Evolutionary conservation across 2,329 filamentous ascomycete genomes (phyloP), one percentile per base, ranked within the genome.

Genomic region (Cordyceps farinosa): DNA sequence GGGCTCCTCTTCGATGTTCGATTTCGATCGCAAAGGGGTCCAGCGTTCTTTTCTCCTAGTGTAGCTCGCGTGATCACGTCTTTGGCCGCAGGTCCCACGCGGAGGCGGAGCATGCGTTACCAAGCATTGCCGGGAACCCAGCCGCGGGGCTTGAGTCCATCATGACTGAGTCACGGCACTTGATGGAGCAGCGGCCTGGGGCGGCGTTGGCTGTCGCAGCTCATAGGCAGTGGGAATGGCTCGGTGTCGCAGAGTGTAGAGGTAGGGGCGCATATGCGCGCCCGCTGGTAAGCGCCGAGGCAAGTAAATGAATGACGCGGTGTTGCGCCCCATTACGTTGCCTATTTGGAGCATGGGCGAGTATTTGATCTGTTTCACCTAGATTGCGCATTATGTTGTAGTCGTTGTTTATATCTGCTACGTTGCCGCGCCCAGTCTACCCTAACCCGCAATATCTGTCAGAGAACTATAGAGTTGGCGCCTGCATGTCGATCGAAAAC

Each of bases 1-100:
- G n/a, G 45, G 34, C 47, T 52, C 47, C 47, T 60, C 57, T 44
- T 61, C 36, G 52, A 47, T 32, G 13, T 17, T 34, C 57, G 57
- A 61, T 61, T 52, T 36, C 48, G 57, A 61, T 61, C 57, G 44
- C 48, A 34, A 42, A 6, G 38, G 53, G 15, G 10, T 29, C 27
- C 15, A 2, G 11, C 22, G 22, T 51, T 51, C 22, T 22, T 27
- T 32, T 51, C 17, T 42, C 8, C 11, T 50, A 10, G 22, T 32
- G 52, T 42, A 15, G 36, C 9, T 32, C 36, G 34, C 51, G 34
- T 38, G 51, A 38, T 53, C 34, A 42, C 36, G n/a, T 48, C 2
- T 50, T 50, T 29, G 32, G 47, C n/a, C 13, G 29, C 22, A 36
- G 50, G 50, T 60, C 36, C 57, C 57, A 60, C 36, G 57, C 36